Conservation (phyloP, 2,329 filamentous ascomycete genomes). For the Cercospora sp. region DNA sequence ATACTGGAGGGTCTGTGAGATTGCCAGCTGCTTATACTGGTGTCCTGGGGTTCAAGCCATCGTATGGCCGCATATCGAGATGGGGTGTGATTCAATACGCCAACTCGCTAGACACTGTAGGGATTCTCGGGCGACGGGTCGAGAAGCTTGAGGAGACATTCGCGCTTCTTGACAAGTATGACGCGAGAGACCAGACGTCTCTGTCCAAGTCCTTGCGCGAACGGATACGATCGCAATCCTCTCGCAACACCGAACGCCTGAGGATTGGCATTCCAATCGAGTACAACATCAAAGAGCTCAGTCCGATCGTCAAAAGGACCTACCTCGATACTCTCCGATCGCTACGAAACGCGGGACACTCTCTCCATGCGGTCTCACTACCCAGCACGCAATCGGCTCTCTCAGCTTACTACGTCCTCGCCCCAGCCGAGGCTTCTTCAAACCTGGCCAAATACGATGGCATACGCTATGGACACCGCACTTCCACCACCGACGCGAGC, state of each 20-base stretch:
- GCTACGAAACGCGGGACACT: conserved; percentile 67
- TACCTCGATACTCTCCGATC: conserved; percentile 66
- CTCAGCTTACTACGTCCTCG: conserved; percentile 92
- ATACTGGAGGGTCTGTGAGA: conserved; percentile 87
- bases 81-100: conserved; percentile 89
- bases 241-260: conserved; percentile 34
- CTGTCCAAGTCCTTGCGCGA: conserved; percentile 59
- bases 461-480: conserved; percentile 77
- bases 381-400: conserved; percentile 83
- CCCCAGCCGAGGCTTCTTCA: conserved; percentile 90
- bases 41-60: conserved; percentile 84
- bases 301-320: conserved; percentile 64
- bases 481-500: conserved; percentile 53
- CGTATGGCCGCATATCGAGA: conserved; percentile 82
- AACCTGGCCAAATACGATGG: conserved; percentile 98
- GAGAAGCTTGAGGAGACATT: conserved; percentile 50
- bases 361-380: conserved; percentile 73
- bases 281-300: conserved; percentile 85
- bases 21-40: conserved; percentile 86
- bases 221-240: conserved; percentile 38
- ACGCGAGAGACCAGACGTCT: conserved; percentile 74
- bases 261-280: conserved; percentile 66
- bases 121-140: conserved; percentile 64
- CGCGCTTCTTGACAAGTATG: conserved; percentile 58
- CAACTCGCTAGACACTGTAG: conserved; percentile 89